Evolutionary conservation across 2,329 filamentous ascomycete species (phyloP).

Genomic region (Stagonosporopsis chrysanthemi): DNA sequence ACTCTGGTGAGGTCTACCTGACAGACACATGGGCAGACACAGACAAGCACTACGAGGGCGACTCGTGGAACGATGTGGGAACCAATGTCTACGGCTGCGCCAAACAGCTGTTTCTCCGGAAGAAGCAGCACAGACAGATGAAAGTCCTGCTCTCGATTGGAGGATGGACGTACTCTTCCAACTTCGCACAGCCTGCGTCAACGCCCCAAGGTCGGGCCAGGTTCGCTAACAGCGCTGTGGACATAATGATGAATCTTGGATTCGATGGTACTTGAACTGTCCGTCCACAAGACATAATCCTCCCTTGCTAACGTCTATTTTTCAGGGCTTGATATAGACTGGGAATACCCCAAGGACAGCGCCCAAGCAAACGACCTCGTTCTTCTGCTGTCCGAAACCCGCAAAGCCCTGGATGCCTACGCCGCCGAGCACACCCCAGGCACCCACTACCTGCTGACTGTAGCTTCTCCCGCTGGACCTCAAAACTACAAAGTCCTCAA

Average conservation of each 20-base stretch:
- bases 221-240: conserved; percentile 46
- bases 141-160: conserved; percentile 50
- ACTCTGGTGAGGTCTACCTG: conserved; percentile 49
- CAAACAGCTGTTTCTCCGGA: conserved; percentile 48
- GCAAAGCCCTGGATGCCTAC: conserved; percentile 52
- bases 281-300: not conserved
- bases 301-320: not conserved
- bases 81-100: conserved; percentile 49
- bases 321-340: conserved; percentile 46
- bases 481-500: conserved; percentile 54
- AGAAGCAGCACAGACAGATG: conserved; percentile 48
- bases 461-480: conserved; percentile 56
- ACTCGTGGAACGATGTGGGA: conserved; percentile 51
- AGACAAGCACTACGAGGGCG: conserved; percentile 48
- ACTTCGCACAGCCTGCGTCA: conserved; percentile 45
- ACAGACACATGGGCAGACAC: conserved; percentile 48
- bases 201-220: conserved; percentile 39
- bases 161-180: conserved; percentile 50
- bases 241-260: conserved; percentile 44
- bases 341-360: conserved; percentile 46
- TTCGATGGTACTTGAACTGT: conserved; percentile 40
- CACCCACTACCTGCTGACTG: conserved; percentile 56
- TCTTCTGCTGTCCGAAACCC: conserved; percentile 39
- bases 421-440: conserved; percentile 48
- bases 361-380: conserved; percentile 47